Percentiles rank a stretch among this genome's conserved stretches.
Evolutionary conservation across 2,329 filamentous ascomycete species (phyloP).

Genomic region (Cryphonectria naterciae): DNA sequence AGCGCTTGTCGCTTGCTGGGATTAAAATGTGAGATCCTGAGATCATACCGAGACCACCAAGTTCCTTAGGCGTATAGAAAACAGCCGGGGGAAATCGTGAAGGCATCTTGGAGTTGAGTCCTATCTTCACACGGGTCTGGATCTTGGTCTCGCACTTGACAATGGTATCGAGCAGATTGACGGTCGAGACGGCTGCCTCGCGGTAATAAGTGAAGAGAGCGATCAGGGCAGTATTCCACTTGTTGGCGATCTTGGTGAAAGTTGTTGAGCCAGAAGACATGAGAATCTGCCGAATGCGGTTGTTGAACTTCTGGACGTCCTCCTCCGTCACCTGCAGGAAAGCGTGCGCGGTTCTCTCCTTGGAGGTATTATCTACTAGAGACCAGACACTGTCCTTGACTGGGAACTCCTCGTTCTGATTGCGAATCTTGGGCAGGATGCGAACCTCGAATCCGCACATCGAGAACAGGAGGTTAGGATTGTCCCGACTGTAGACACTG

Average conservation of each 20-base stretch:
- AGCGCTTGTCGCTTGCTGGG: slow-evolving; percentile 94
- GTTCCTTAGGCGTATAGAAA: slow-evolving; percentile 97
- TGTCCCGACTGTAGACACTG: slow-evolving; percentile 97
- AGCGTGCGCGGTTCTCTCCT: slow-evolving; percentile 95
- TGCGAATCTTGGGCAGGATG: slow-evolving; percentile 92
- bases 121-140: slow-evolving; percentile 97
- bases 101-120: slow-evolving; percentile 98
- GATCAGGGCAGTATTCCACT: slow-evolving; percentile 98
- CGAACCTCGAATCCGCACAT: slow-evolving; percentile 99
- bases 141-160: slow-evolving; percentile 99
- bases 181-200: slow-evolving; percentile 94
- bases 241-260: slow-evolving; percentile 99
- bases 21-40: slow-evolving; percentile 98
- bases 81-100: slow-evolving; percentile 97
- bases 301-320: slow-evolving; percentile 98
- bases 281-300: slow-evolving; percentile 94
- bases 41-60: slow-evolving; percentile 98
- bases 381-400: slow-evolving; percentile 99
- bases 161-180: slow-evolving; percentile 92
- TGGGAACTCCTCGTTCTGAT: slow-evolving; percentile 93
- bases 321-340: slow-evolving; percentile 98
- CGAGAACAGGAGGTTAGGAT: slow-evolving; percentile 94
- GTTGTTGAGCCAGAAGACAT: slow-evolving; percentile 99
- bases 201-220: slow-evolving; percentile 98
- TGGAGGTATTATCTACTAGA: slow-evolving; percentile 91